Percentiles rank a stretch among this genome's conserved stretches.
phyloP scores from a whole-genome alignment of 2,329 filamentous ascomycete species.

The Aspergillus carbonarius region DNA sequence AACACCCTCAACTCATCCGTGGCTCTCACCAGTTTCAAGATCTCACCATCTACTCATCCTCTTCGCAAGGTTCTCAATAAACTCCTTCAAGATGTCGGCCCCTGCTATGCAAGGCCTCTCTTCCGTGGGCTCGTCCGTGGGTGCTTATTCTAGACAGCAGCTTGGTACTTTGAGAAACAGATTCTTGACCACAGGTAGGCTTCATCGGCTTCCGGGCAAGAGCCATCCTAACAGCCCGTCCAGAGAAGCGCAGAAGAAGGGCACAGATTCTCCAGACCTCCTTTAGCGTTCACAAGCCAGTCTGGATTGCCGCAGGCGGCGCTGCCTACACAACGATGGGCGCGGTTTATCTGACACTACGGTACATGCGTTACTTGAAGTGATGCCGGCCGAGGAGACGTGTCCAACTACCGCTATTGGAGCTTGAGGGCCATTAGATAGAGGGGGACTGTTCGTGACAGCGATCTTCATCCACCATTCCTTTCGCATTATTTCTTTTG shows the following conservation, averaged over 20 bases:
- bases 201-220: background rate
- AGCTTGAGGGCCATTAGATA: background rate
- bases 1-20: background rate
- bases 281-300: slow-evolving; percentile 32
- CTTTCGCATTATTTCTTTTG: background rate
- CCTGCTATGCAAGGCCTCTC: slow-evolving; percentile 21
- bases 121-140: slow-evolving; percentile 17
- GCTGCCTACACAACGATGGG: slow-evolving; percentile 33
- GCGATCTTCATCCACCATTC: background rate
- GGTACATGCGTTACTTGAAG: slow-evolving; percentile 28
- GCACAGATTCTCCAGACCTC: slow-evolving; percentile 31
- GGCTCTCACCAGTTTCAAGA: background rate
- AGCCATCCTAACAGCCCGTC: background rate
- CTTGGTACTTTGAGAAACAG: slow-evolving; percentile 19
- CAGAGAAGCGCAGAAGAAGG: slow-evolving; percentile 30
- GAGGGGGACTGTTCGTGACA: slow-evolving; percentile 5
- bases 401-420: background rate
- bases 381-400: background rate
- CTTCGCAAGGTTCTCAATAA: background rate
- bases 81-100: slow-evolving; percentile 20
- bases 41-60: background rate
- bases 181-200: slow-evolving; percentile 22
- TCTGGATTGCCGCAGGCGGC: slow-evolving; percentile 33
- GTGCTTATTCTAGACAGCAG: slow-evolving; percentile 19
- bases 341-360: slow-evolving; percentile 33